Conservation (phyloP, 257 asterid species). For the Solanum sitiens region DNA sequence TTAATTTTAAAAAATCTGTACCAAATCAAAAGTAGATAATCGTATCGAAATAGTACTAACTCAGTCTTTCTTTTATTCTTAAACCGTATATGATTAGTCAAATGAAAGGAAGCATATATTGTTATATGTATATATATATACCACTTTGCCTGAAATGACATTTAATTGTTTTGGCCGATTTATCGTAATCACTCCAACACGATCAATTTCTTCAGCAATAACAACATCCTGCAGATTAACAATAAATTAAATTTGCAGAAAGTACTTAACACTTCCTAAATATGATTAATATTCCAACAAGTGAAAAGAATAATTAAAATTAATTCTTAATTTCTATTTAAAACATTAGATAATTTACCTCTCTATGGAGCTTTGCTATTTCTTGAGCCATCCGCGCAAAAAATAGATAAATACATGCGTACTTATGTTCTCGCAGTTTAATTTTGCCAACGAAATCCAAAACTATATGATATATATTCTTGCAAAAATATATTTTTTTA, state of each 20-base stretch:
- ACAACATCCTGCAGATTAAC: slow-evolving; percentile 23
- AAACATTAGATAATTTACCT: slow-evolving; percentile 22
- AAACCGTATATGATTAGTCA: not conserved
- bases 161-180: slow-evolving; percentile 78
- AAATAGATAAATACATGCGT: not conserved
- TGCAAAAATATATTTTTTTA: not conserved
- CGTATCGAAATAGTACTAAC: too few relatives aligned
- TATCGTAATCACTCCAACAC: slow-evolving; percentile 54
- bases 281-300: not conserved
- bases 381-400: not conserved
- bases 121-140: not conserved
- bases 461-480: not conserved
- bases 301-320: not conserved
- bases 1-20: too few relatives aligned
- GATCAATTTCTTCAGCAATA: slow-evolving; percentile 46
- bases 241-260: not conserved
- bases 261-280: not conserved
- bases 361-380: slow-evolving; percentile 25
- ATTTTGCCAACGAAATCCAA: not conserved
- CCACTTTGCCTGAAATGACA: slow-evolving; percentile 44
- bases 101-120: not conserved
- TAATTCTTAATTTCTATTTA: not conserved
- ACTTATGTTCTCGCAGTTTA: not conserved
- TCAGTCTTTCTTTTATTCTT: not conserved
- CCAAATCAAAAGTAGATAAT: not conserved